Evolutionary conservation across 768 basidiomycete species (phyloP), one percentile per base, ranked within the genome.

Genomic region (Suillus discolor): DNA sequence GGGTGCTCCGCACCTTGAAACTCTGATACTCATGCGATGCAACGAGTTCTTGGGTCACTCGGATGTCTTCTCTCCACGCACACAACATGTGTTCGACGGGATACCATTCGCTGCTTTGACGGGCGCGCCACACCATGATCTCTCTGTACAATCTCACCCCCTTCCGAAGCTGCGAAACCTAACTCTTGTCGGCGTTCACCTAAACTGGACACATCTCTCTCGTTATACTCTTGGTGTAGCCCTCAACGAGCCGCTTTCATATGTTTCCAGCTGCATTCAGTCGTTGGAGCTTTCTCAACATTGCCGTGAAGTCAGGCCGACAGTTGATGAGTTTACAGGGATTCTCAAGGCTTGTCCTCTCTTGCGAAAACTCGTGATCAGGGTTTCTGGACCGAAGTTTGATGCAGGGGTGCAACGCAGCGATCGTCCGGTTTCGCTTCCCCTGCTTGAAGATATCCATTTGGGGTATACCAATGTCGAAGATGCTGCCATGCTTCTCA

Each of bases 11-110:
- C 70, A 70, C 25, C 81, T 87, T 49, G 82, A 86, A 71, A 82
- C 79, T 6, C 74, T 89, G 54, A 80, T 80, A 34, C 77, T 89
- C 23, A 85, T 88, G 81, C 83, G 84, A 39, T 89, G 86, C 75
- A 87, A 87, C 69, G 85, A 86, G 64, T 86, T 83, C 69, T 78
- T 81, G 61, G 80, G 83, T 68, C 83, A 82, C 70, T 77, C 77
- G 6, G 76, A 76, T 20, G 68, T 73, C 34, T 87, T 88, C 72
- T 78, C 78, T 65, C 84, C 86, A 6, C 64, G 65, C 13, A 67
- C 75, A 6, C 74, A 83, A 71, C 79, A 77, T 65, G 72, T 73
- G 16, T 77, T 78, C 15, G 68, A 72, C 5, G 80, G 80, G 64
- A 76, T 83, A 7, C 71, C 72, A 60, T 68, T 77, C 41, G 63